Evolutionary conservation across 257 asterid genomes (phyloP), one percentile per base, ranked within the genome.

Genomic region (Cynanchum wilfordii): DNA sequence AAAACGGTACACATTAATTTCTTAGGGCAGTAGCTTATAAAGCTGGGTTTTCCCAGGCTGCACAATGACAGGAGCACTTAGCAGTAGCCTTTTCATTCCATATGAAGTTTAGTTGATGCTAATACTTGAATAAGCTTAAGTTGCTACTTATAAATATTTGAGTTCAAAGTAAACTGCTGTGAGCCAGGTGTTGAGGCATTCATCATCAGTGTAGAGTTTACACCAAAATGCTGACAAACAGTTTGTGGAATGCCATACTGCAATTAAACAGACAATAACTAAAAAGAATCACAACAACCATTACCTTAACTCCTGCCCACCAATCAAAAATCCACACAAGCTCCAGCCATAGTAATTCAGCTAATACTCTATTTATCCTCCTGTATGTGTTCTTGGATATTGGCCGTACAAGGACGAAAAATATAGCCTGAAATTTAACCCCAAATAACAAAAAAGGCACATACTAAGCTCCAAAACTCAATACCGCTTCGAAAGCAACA

Each of bases 271-370:
- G 24, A 33, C 45, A 73, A 36, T 11, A 50, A 59, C 47, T 16
- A 59, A 57, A 3, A 27, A 29, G 29, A 25, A 58, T 9, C 25
- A 19, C 30, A 67, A 36, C 13, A 71, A 47, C 27, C 30, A 66
- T 69, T 84, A 94, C 99, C 99, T 94, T 88, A 59, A 94, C 90
- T 57, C 87, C 87, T 66, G 97, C 99, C 99, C 97, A 94, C 99
- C 99, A 91, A 81, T 94, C 97, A 56, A 91, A 81, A 52, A 94
- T 79, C 99, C 99, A 94, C 44, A 94, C 91, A 11, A 91, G 97
- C 90, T 94, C 97, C 75, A 94, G 89, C 99, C 99, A 94, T 77
- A 94, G 45, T 38, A 89, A 85, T 63, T 94, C 97, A 0, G 90
- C 93, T 59, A 91, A 80, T 83, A 79, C 85, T 73, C 93, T 76